These are phyloP conservation scores for Leccinum incarnatum DNA, from an alignment of 768 basidiomycete genomes.

Conservation along the genomic window DNA sequence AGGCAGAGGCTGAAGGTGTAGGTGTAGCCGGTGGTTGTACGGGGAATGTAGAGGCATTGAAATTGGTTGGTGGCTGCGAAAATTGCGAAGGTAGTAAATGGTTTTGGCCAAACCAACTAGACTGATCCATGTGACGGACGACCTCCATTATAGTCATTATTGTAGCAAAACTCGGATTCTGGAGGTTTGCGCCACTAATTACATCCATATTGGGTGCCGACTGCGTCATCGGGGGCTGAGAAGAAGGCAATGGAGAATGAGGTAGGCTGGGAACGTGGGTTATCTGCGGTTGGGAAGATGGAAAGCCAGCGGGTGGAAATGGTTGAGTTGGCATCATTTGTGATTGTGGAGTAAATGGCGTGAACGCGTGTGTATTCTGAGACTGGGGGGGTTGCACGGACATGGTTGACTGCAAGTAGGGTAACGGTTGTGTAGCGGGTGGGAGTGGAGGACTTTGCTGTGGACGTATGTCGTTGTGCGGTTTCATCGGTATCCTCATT, in stretches of 20 bases:
- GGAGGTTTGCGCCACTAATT: slow-evolving; percentile 11
- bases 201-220: slow-evolving; percentile 11
- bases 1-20: slow-evolving; percentile 2
- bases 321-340: slow-evolving; percentile 16
- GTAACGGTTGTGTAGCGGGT: slow-evolving; percentile 7
- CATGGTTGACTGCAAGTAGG: slow-evolving; percentile 11
- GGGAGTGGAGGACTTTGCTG: slow-evolving; percentile 5
- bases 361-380: slow-evolving; percentile 17
- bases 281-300: slow-evolving; percentile 19
- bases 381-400: slow-evolving; percentile 17
- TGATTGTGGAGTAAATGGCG: slow-evolving; percentile 16
- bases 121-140: slow-evolving; percentile 29
- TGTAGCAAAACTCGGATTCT: slow-evolving; percentile 22
- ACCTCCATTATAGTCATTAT: slow-evolving; percentile 33
- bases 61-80: slow-evolving; percentile 17
- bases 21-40: slow-evolving; percentile 3
- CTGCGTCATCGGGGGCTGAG: slow-evolving; percentile 17
- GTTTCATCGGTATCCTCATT: neutral
- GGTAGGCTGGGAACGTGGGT: slow-evolving; percentile 5
- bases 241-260: slow-evolving; percentile 13
- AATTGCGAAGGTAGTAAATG: slow-evolving; percentile 17
- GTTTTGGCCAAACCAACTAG: slow-evolving; percentile 18
- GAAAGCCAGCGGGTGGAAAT: slow-evolving; percentile 14
- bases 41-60: neutral
- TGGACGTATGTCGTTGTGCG: neutral